These are phyloP conservation scores for Suhomyces prunicola DNA, from an alignment of 805 yeast species.

Conservation along the genomic window DNA sequence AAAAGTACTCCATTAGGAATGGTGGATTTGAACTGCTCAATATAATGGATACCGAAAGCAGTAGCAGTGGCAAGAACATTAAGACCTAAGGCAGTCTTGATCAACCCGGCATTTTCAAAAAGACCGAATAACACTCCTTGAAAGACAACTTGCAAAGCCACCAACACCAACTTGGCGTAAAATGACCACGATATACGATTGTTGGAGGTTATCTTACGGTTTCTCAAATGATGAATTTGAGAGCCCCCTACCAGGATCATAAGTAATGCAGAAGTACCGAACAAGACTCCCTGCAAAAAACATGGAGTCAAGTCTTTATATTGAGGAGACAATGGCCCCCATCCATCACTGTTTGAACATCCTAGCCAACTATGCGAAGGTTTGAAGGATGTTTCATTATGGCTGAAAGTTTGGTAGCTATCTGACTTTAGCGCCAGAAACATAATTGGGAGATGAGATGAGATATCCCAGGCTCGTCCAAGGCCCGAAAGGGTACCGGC, in stretches of 20 bases:
- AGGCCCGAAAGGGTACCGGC: background rate
- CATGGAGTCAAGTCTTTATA: conserved; percentile 60
- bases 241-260: conserved; percentile 43
- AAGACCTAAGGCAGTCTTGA: conserved; percentile 21
- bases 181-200: conserved; percentile 38
- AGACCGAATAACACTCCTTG: conserved; percentile 20
- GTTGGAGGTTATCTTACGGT: conserved; percentile 24
- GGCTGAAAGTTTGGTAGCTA: background rate
- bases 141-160: conserved; percentile 37
- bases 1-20: conserved; percentile 68
- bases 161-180: conserved; percentile 40
- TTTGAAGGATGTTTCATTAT: background rate
- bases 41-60: conserved; percentile 56
- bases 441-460: conserved; percentile 2
- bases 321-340: conserved; percentile 36
- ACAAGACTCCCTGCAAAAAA: conserved; percentile 52
- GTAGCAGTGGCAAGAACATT: conserved; percentile 46
- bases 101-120: conserved; percentile 19
- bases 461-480: conserved; percentile 1
- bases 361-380: conserved; percentile 19
- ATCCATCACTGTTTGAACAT: conserved; percentile 38
- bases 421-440: background rate
- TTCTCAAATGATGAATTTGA: conserved; percentile 33
- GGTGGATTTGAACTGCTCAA: conserved; percentile 65
- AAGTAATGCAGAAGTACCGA: conserved; percentile 38